phyloP scores from a whole-genome alignment of 805 yeast genomes.

The Wickerhamiella lipophila region DNA sequence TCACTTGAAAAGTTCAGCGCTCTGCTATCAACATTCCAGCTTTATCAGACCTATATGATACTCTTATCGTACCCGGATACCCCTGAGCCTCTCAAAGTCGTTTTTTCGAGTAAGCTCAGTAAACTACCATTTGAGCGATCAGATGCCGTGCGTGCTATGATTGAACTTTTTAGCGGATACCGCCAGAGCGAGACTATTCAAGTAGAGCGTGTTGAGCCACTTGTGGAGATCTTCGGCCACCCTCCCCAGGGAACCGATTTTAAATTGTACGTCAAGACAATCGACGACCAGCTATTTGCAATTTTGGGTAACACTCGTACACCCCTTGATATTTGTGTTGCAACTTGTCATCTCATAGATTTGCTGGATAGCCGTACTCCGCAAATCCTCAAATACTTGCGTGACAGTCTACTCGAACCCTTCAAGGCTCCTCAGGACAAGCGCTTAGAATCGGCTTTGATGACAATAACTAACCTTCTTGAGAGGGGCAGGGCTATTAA shows the following conservation, averaged over 20 bases:
- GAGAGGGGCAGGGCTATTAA: slow-evolving; percentile 3
- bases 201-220: slow-evolving; percentile 51
- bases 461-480: slow-evolving; percentile 14
- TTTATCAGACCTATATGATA: slow-evolving; percentile 47
- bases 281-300: slow-evolving; percentile 53
- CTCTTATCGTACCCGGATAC: slow-evolving; percentile 16
- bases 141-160: slow-evolving; percentile 60
- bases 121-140: slow-evolving; percentile 41
- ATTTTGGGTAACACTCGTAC: slow-evolving; percentile 42
- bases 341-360: slow-evolving; percentile 10
- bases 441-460: slow-evolving; percentile 11
- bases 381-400: slow-evolving; percentile 15
- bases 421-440: slow-evolving; percentile 5
- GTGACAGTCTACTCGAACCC: slow-evolving; percentile 15
- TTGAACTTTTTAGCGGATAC: slow-evolving; percentile 67
- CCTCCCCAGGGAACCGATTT: slow-evolving; percentile 45
- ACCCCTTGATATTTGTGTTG: slow-evolving; percentile 17
- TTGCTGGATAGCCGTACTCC: slow-evolving; percentile 13
- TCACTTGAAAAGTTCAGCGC: neutral
- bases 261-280: slow-evolving; percentile 39
- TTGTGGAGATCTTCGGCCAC: slow-evolving; percentile 49
- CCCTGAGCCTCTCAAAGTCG: slow-evolving; percentile 35
- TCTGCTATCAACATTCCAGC: slow-evolving; percentile 47
- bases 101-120: slow-evolving; percentile 41
- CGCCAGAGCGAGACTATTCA: slow-evolving; percentile 61